phyloP scores from a whole-genome alignment of 1,139 yeast genomes.

The Saccharomyces hybrid region DNA sequence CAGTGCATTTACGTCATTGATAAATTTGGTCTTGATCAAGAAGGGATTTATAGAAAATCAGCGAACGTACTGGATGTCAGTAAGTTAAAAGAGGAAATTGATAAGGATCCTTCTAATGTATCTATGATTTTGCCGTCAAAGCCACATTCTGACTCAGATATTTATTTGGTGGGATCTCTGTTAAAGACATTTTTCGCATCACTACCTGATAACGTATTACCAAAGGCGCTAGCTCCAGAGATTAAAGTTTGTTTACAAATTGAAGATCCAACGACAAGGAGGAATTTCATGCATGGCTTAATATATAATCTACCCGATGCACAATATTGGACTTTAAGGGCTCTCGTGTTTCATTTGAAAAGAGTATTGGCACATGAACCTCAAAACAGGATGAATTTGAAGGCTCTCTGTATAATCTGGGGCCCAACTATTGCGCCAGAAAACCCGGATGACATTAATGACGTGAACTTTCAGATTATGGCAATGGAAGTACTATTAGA shows the following conservation, averaged over 20 bases:
- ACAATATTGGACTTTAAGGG: constrained; percentile 83
- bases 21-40: constrained; percentile 70
- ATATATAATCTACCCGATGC: constrained; percentile 91
- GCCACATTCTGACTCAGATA: constrained; percentile 58
- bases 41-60: constrained; percentile 82
- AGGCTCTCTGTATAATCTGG: constrained; percentile 83
- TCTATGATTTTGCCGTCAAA: constrained; percentile 46
- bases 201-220: constrained; percentile 64
- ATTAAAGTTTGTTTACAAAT: constrained; percentile 73
- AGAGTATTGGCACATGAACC: constrained; percentile 60
- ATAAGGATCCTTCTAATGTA: constrained; percentile 66
- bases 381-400: constrained; percentile 70
- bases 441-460: constrained; percentile 63
- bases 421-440: constrained; percentile 73
- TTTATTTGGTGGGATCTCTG: constrained; percentile 64
- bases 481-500: constrained; percentile 76
- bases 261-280: constrained; percentile 46
- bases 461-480: constrained; percentile 71
- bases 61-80: constrained; percentile 73
- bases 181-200: constrained; percentile 59
- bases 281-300: constrained; percentile 75
- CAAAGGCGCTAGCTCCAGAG: constrained; percentile 47
- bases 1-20: constrained; percentile 86
- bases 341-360: constrained; percentile 76
- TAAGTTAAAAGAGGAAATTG: constrained; percentile 64